phyloP scores from a whole-genome alignment of 768 basidiomycete genomes.

The Zangia roseola region DNA sequence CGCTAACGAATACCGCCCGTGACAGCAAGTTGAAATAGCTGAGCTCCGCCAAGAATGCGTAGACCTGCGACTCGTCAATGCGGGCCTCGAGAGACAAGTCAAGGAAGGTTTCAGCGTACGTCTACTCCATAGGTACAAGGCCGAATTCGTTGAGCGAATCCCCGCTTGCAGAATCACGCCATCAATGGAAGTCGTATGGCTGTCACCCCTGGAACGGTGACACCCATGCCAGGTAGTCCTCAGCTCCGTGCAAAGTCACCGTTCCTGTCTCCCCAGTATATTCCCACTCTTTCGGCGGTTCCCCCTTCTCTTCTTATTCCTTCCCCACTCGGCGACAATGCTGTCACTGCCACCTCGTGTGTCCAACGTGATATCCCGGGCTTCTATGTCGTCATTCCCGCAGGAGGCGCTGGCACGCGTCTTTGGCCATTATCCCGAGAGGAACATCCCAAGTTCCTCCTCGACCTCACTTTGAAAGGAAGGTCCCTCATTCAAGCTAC shows the following conservation, averaged over 20 bases:
- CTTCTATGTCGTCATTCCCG: conserved; percentile 89
- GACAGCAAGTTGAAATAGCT: conserved; percentile 68
- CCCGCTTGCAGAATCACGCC: conserved; percentile 20
- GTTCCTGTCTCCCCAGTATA: conserved; percentile 57
- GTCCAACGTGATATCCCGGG: conserved; percentile 69
- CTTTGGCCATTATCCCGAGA: conserved; percentile 88
- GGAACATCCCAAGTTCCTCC: conserved; percentile 81
- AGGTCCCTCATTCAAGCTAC: conserved; percentile 87
- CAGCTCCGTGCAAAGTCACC: conserved; percentile 77
- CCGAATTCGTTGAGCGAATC: background rate
- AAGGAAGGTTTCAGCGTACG: conserved; percentile 65
- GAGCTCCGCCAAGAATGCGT: conserved; percentile 77
- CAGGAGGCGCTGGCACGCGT: conserved; percentile 85
- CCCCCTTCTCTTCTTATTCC: conserved; percentile 54
- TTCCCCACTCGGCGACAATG: conserved; percentile 71
- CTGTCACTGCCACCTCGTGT: conserved; percentile 48
- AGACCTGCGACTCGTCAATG: conserved; percentile 72
- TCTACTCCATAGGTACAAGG: background rate
- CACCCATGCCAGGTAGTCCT: conserved; percentile 73
- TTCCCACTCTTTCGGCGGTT: conserved; percentile 40
- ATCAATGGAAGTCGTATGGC: conserved; percentile 33
- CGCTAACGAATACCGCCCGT: background rate
- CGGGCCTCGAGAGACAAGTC: conserved; percentile 73
- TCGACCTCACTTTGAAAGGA: conserved; percentile 83
- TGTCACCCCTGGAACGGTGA: conserved; percentile 59